Percentiles rank a stretch among this genome's conserved stretches.
phyloP scores from a whole-genome alignment of 2,329 filamentous ascomycete genomes.

The Phoma sp. region DNA sequence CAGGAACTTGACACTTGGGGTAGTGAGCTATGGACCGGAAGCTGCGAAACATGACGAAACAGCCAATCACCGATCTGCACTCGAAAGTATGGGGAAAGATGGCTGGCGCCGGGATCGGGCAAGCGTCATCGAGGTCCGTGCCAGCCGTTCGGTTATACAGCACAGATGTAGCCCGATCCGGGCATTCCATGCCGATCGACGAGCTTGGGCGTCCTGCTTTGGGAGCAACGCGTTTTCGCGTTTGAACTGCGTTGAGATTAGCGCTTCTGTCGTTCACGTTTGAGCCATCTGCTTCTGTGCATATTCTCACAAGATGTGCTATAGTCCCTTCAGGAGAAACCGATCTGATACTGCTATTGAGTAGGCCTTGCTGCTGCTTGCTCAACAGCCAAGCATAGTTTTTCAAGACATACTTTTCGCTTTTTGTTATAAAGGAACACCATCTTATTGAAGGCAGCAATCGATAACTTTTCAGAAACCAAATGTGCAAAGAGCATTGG shows the following conservation, averaged over 20 bases:
- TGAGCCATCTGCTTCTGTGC: too few relatives aligned
- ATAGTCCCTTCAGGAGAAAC: too few relatives aligned
- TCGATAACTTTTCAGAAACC: too few relatives aligned
- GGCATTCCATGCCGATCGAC: conserved; percentile 6
- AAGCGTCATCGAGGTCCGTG: conserved; percentile 40
- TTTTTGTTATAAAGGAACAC: too few relatives aligned
- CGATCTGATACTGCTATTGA: too few relatives aligned
- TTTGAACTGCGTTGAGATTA: background rate
- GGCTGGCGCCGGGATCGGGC: conserved; percentile 34
- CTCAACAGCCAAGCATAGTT: too few relatives aligned
- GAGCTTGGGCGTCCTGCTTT: conserved; percentile 5
- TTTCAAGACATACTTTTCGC: too few relatives aligned
- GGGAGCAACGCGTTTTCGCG: conserved; percentile 3
- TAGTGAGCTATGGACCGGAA: conserved; percentile 40
- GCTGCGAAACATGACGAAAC: conserved; percentile 38
- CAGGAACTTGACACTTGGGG: conserved; percentile 23
- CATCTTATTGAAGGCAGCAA: too few relatives aligned
- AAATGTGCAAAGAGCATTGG: too few relatives aligned
- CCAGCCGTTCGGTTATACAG: conserved; percentile 23
- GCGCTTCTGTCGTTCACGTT: too few relatives aligned
- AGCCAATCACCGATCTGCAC: conserved; percentile 33
- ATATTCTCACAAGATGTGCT: too few relatives aligned
- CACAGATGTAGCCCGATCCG: conserved; percentile 8
- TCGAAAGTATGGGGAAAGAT: conserved; percentile 32
- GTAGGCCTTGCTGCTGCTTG: too few relatives aligned